Base-by-base conservation (phyloP, 495 filamentous ascomycete species). In the Cryomyces minteri region DNA sequence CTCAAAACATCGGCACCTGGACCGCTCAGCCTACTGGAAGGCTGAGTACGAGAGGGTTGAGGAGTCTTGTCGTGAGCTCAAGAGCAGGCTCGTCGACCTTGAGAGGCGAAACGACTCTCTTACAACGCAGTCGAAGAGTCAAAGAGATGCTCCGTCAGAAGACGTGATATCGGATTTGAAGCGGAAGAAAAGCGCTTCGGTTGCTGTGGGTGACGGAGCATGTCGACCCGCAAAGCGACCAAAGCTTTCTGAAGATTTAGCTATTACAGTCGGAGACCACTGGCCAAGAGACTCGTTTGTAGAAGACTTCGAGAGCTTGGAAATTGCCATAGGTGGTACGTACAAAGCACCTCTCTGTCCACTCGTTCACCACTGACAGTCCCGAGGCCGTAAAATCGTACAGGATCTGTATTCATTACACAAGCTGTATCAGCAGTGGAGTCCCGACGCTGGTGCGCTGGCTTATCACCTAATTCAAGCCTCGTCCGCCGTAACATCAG, bases 1-100 rank as follows among this genome's bases (percentile, higher is more conserved):
- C 46, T 47, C 50, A 4, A 33, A 31, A 28, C 37, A 53, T 34
- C 47, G 51, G 37, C 51, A 53, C 33, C 41, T 55, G 4, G 53
- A 52, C 48, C 40, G 53, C 30, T 52, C 53, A 4, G 39, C 51
- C 1, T 52, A 42, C 40, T 55, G 53, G 53, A 53, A 46, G 8
- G 14, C 33, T 4, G 40, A 52, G 28, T 49, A 47, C 32, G 47
- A 50, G 37, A 40, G 48, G 8, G 11, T 33, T 8, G 44, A 53
- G 37, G 39, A 9, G 18, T 25, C 18, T 25, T 25, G 18, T 25
- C 18, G 18, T 2, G 18, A 25, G 18, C 18, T 25, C 2, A 25
- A 25, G 1, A 25, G 18, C 18, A 25, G 18, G 18, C 18, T 25
- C 18, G 18, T 25, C 18, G 18, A 25, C 8, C 40, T 41, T 18